Conservation (phyloP, 2,329 filamentous ascomycete species). For the Penicillium griseofulvum region DNA sequence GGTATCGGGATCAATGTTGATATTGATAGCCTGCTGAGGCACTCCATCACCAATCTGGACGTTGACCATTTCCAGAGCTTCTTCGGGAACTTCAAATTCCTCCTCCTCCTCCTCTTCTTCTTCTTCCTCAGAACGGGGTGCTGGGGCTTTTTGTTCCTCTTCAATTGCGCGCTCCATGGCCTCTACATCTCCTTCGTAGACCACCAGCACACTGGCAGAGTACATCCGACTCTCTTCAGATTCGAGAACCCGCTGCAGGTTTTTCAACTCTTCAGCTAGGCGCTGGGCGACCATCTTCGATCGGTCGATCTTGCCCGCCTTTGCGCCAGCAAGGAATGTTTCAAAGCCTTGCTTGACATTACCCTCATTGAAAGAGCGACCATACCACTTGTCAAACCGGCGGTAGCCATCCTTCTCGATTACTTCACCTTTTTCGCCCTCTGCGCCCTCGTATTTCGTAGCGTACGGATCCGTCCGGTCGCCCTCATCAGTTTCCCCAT, state of each 20-base stretch:
- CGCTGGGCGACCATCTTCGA: conserved; percentile 45
- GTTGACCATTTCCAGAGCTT: conserved; percentile 31
- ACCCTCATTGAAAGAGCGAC: conserved; percentile 55
- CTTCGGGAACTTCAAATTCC: conserved; percentile 31
- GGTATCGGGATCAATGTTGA: conserved; percentile 35
- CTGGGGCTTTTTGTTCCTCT: conserved; percentile 41
- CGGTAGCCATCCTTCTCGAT: conserved; percentile 54
- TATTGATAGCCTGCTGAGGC: conserved; percentile 33
- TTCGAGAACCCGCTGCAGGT: conserved; percentile 51
- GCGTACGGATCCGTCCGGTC: conserved; percentile 35
- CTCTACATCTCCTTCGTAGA: conserved; percentile 63
- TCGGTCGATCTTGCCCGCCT: conserved; percentile 41
- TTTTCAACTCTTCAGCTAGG: conserved; percentile 42
- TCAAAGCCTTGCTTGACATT: conserved; percentile 59
- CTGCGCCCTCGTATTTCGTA: conserved; percentile 46
- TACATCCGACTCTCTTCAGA: conserved; percentile 65
- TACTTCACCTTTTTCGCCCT: conserved; percentile 44
- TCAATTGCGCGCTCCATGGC: conserved; percentile 52
- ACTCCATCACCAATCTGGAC: conserved; percentile 31
- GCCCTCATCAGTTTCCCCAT: conserved; percentile 32
- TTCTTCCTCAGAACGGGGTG: conserved; percentile 28
- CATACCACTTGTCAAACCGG: conserved; percentile 66
- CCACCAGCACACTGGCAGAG: conserved; percentile 61
- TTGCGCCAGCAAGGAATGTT: conserved; percentile 53
- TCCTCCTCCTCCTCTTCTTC: conserved; percentile 29